Percentiles rank a stretch among this genome's conserved stretches.
Evolutionary conservation across 1,139 yeast species (phyloP).

Genomic region (Protomyces macrosporus): DNA sequence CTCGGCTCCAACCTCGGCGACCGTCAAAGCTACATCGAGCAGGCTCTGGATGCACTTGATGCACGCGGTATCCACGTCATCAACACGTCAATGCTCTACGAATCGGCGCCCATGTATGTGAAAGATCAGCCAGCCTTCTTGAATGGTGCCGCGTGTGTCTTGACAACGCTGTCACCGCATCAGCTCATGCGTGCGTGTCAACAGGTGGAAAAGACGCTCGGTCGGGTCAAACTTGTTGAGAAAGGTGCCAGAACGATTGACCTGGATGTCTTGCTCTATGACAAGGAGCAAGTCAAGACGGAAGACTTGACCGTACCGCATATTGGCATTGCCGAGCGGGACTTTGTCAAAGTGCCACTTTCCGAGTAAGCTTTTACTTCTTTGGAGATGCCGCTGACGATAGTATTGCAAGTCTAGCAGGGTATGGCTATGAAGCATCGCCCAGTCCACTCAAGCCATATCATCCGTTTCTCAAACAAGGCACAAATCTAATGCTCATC

Average conservation of each 20-base stretch:
- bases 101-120: conserved; percentile 89
- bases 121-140: conserved; percentile 73
- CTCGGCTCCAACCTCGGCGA: conserved; percentile 87
- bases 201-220: conserved; percentile 63
- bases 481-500: conserved; percentile 66
- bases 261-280: conserved; percentile 75
- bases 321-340: conserved; percentile 76
- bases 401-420: neutral
- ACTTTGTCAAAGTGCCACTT: conserved; percentile 84
- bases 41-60: conserved; percentile 53
- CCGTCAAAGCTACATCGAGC: conserved; percentile 54
- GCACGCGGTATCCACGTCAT: conserved; percentile 46
- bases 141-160: conserved; percentile 56
- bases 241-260: conserved; percentile 93
- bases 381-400: neutral
- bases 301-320: conserved; percentile 66
- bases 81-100: conserved; percentile 70
- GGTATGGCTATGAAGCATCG: neutral
- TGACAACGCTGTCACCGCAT: conserved; percentile 54
- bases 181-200: conserved; percentile 60
- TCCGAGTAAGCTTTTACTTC: conserved; percentile 48
- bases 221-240: conserved; percentile 70
- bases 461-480: conserved; percentile 29
- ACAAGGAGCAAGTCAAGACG: conserved; percentile 49
- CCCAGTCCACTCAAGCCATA: neutral